Evolutionary conservation across 73 alveolate genomes (phyloP), one percentile per base, ranked within the genome.

Genomic region (Symbiodinium pilosum): DNA sequence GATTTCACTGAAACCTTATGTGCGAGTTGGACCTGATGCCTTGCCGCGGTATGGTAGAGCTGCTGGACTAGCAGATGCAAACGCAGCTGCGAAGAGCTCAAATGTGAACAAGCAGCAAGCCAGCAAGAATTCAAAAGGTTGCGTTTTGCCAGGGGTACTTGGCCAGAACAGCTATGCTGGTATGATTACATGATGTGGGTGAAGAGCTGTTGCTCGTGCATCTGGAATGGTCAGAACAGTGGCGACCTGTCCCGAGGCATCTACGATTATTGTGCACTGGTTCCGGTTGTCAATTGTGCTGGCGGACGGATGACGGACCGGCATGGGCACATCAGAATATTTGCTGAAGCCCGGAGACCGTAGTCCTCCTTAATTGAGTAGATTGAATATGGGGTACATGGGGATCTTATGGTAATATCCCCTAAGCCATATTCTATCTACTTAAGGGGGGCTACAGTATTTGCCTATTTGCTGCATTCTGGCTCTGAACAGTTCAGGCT

Each of bases 231-330:
- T n/a, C n/a, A n/a, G n/a, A n/a, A n/a, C n/a, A n/a, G n/a, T n/a
- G n/a, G n/a, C n/a, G n/a, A n/a, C n/a, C n/a, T n/a, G n/a, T n/a
- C 21, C 34, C 34, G 11, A 89, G 96, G 97, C 51, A 91, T 91
- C 77, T 91, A 91, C 36, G 97, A 91, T 77, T 91, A 91, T 40
- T 56, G 77, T 47, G 97, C 97, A 47, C 40, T 91, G 81, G 97
- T 91, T 39, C 97, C 97, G 9, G 97, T 91, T 44, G 97, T 91
- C 81, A 68, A n/a, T 54, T 34, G 84, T 14, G 97, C 97, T 43
- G 97, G 97, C 20, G 97, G 97, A 1, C 77, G 87, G 81, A 91
- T 91, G 97, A 69, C 97, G 32, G 96, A 68, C 87, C 75, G 96
- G 88, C 69, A 56, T 4, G 85, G 94, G 38, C 43, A 42, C 32